These are phyloP conservation scores for Chenopodium quinoa DNA, from an alignment of 148 eudicot genomes.

Conservation along the genomic window DNA sequence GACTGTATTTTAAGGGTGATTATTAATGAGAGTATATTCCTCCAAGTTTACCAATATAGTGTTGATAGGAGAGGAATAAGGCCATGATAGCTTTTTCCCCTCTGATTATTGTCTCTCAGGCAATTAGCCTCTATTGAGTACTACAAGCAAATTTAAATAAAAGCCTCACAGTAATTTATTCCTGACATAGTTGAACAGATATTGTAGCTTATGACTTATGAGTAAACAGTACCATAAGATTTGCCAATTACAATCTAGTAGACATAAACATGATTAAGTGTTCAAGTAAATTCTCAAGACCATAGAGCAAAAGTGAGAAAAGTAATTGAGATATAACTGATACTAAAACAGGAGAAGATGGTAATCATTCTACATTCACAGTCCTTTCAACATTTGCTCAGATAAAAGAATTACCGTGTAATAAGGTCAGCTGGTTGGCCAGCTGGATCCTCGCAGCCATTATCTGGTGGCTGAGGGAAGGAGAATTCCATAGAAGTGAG, in stretches of 20 bases:
- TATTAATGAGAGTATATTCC: too few species aligned
- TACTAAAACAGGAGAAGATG: neutral
- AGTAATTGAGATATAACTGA: neutral
- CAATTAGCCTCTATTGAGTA: neutral
- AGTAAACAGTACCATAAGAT: neutral
- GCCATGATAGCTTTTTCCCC: neutral
- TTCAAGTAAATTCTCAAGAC: neutral
- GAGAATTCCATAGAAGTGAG: slow-evolving; percentile 52
- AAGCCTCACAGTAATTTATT: neutral
- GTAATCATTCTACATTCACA: neutral
- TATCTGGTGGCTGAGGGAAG: slow-evolving; percentile 33
- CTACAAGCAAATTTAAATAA: neutral
- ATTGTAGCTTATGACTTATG: neutral
- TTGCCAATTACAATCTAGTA: neutral
- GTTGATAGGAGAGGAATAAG: neutral
- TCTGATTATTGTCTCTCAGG: neutral
- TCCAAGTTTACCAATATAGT: neutral
- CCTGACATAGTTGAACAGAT: neutral
- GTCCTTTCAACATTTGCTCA: neutral
- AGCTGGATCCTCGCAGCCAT: slow-evolving; percentile 34
- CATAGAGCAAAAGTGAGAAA: neutral
- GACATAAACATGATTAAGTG: neutral
- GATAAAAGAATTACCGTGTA: slow-evolving; percentile 35
- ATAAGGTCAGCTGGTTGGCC: slow-evolving; percentile 39
- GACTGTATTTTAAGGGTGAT: neutral